Evolutionary conservation across 164 flowering plant genomes (phyloP).

Genomic region (Macadamia tetraphylla): DNA sequence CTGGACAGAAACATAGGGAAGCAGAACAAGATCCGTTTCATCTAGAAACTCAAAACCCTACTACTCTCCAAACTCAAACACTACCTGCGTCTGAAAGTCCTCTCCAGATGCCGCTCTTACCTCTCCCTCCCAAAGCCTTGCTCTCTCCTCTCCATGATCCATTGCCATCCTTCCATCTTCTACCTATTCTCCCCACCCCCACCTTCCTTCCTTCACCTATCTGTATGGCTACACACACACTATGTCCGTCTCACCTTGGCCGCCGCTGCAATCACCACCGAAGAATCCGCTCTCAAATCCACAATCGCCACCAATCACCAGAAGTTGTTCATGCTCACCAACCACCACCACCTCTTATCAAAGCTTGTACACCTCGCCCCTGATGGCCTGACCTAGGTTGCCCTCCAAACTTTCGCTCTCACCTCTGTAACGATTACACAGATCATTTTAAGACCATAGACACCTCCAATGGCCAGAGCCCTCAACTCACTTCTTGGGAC

Average conservation of each 20-base stretch:
- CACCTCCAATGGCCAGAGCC: conserved; percentile 82
- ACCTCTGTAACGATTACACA: conserved; percentile 75
- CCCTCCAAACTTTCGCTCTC: conserved; percentile 78
- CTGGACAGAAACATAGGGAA: conserved; percentile 61
- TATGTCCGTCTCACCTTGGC: conserved; percentile 77
- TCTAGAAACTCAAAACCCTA: conserved; percentile 74
- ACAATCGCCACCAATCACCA: conserved; percentile 41
- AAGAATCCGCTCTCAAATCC: conserved; percentile 43
- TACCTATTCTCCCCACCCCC: conserved; percentile 62
- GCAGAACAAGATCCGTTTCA: conserved; percentile 70
- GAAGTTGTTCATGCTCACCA: conserved; percentile 83
- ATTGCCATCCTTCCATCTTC: conserved; percentile 77
- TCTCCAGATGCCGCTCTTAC: conserved; percentile 77
- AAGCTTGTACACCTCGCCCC: conserved; percentile 88
- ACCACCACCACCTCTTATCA: conserved; percentile 67
- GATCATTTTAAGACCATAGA: conserved; percentile 67
- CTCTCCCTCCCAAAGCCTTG: conserved; percentile 48
- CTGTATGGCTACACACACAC: conserved; percentile 24
- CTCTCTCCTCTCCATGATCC: conserved; percentile 67
- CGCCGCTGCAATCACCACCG: conserved; percentile 46
- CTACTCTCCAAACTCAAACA: conserved; percentile 87
- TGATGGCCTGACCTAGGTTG: conserved; percentile 56
- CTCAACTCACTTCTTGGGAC: conserved; percentile 84
- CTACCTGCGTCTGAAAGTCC: conserved; percentile 55
- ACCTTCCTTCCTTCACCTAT: conserved; percentile 42